A percentile compares a stretch with the other conserved stretches of the same genome.
phyloP scores from a whole-genome alignment of 148 eudicot species.

The Vaccinium macrocarpon region DNA sequence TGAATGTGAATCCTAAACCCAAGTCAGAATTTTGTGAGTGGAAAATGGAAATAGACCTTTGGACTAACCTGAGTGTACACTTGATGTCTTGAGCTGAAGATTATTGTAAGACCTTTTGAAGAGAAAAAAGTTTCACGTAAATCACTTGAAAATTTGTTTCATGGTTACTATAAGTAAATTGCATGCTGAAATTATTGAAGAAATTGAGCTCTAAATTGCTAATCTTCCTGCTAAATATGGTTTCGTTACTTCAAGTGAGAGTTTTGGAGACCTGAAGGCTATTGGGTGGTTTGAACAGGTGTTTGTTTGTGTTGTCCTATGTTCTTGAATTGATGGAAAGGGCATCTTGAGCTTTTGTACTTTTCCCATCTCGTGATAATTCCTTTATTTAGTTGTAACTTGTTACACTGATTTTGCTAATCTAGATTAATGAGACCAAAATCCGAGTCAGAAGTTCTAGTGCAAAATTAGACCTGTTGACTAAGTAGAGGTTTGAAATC shows the following conservation, averaged over 20 bases:
- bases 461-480: background rate
- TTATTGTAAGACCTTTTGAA: background rate
- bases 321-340: background rate
- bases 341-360: background rate
- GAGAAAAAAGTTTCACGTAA: background rate
- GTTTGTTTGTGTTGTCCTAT: background rate
- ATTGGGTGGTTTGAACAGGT: background rate
- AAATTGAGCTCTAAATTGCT: background rate
- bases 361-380: background rate
- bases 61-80: background rate
- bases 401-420: background rate
- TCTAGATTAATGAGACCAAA: background rate
- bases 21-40: background rate
- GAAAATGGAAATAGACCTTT: background rate
- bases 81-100: background rate
- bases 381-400: background rate
- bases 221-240: background rate
- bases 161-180: conserved; percentile 2
- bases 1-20: background rate
- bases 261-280: background rate
- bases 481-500: background rate
- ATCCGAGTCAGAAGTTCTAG: background rate
- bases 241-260: background rate
- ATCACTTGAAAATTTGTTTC: background rate
- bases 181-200: background rate